Conservation (phyloP, 176 grass and related monocot species). For the Carex littledalei region DNA sequence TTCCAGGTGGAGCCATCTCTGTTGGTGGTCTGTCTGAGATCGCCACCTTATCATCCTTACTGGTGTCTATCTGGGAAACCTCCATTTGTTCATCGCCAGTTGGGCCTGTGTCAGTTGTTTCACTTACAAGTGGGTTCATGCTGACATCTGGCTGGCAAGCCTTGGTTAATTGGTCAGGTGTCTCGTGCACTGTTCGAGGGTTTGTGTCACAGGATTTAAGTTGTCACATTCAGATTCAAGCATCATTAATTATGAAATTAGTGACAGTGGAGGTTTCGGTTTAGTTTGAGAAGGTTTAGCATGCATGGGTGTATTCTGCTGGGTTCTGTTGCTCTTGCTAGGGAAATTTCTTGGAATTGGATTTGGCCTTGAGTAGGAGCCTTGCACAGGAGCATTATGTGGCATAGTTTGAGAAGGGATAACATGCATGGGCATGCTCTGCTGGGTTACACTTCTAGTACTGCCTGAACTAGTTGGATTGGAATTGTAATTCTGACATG, state of each 20-base stretch:
- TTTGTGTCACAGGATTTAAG: neutral
- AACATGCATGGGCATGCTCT: neutral
- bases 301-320: neutral
- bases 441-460: neutral
- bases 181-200: neutral
- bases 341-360: neutral
- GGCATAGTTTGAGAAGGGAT: neutral
- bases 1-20: neutral
- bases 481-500: neutral
- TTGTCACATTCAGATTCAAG: neutral
- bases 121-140: neutral
- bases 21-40: neutral
- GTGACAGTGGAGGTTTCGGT: neutral
- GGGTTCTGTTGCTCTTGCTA: neutral
- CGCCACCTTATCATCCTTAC: neutral
- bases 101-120: neutral
- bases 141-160: neutral
- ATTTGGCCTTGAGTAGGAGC: neutral
- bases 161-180: too few relatives aligned
- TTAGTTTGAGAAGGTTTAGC: neutral
- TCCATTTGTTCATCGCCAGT: neutral
- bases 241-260: neutral
- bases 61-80: neutral
- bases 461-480: neutral
- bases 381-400: neutral